Percentiles rank a stretch among this genome's conserved stretches.
Conservation (phyloP, 208 protist genomes). For the Leptomonas seymouri region DNA sequence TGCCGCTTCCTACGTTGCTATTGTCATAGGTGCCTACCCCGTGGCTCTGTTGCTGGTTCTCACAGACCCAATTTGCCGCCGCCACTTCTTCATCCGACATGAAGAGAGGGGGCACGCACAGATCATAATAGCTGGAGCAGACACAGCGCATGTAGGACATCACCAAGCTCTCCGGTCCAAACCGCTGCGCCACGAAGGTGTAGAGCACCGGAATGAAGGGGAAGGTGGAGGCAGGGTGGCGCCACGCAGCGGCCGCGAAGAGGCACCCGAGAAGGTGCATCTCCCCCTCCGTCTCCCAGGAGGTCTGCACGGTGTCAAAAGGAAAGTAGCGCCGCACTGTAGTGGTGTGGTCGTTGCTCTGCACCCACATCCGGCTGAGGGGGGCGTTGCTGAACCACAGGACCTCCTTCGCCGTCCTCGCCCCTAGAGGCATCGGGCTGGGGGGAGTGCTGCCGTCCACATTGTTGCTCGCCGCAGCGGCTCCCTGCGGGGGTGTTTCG, state of each 20-base stretch:
- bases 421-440: neutral
- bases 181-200: conserved; percentile 65
- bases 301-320: conserved; percentile 51
- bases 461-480: neutral
- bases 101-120: conserved; percentile 20
- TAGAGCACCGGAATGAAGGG: conserved; percentile 25
- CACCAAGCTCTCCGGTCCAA: conserved; percentile 47
- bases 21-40: neutral
- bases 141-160: conserved; percentile 53
- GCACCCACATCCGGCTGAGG: conserved; percentile 39
- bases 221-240: conserved; percentile 25
- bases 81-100: conserved; percentile 13
- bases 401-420: conserved; percentile 28
- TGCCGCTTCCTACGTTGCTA: neutral
- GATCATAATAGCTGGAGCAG: conserved; percentile 46
- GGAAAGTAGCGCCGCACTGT: conserved; percentile 54
- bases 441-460: neutral
- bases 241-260: conserved; percentile 55
- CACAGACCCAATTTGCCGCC: conserved; percentile 13
- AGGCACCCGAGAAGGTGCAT: conserved; percentile 83
- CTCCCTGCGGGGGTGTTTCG: neutral
- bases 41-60: conserved; percentile 11
- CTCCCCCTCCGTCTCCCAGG: conserved; percentile 81
- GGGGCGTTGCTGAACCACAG: conserved; percentile 39
- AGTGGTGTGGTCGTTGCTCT: conserved; percentile 26